phyloP scores from a whole-genome alignment of 495 filamentous ascomycete genomes.

The Penicilliopsis zonata region DNA sequence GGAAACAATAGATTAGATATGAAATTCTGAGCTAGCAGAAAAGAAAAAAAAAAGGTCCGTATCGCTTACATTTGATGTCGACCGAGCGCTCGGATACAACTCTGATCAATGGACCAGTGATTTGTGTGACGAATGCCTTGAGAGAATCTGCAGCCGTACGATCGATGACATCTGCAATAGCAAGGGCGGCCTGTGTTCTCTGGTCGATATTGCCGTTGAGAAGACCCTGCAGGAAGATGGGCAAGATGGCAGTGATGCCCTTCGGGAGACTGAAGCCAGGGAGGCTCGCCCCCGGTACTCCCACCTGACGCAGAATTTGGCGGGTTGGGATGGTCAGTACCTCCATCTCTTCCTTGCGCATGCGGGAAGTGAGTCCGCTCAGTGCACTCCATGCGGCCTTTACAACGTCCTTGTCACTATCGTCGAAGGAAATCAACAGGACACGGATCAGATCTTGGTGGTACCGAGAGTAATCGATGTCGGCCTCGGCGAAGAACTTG shows the following conservation, averaged over 20 bases:
- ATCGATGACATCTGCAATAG: conserved; percentile 91
- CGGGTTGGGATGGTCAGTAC: conserved; percentile 77
- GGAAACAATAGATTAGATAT: conserved; percentile 4
- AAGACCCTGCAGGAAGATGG: conserved; percentile 94
- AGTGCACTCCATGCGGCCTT: conserved; percentile 89
- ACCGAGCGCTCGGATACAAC: conserved; percentile 92
- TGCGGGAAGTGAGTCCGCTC: conserved; percentile 70
- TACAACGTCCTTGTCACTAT: conserved; percentile 70
- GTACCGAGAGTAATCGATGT: conserved; percentile 86
- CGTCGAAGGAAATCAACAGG: conserved; percentile 83
- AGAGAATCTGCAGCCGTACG: conserved; percentile 72
- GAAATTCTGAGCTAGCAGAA: neutral
- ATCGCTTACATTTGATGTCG: conserved; percentile 63
- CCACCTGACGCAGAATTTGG: conserved; percentile 73
- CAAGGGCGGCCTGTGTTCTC: conserved; percentile 79
- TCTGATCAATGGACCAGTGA: conserved; percentile 92
- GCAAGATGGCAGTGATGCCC: conserved; percentile 92
- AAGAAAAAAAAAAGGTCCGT: neutral
- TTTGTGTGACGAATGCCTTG: conserved; percentile 90
- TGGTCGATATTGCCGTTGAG: conserved; percentile 93
- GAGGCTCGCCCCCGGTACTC: conserved; percentile 72
- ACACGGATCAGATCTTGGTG: conserved; percentile 86
- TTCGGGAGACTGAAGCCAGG: conserved; percentile 89
- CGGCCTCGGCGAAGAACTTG: conserved; percentile 73
- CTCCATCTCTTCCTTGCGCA: conserved; percentile 98